Evolutionary conservation across 2,329 filamentous ascomycete species (phyloP), one percentile per base, ranked within the genome.

Genomic region (Purpureocillium lavendulum): DNA sequence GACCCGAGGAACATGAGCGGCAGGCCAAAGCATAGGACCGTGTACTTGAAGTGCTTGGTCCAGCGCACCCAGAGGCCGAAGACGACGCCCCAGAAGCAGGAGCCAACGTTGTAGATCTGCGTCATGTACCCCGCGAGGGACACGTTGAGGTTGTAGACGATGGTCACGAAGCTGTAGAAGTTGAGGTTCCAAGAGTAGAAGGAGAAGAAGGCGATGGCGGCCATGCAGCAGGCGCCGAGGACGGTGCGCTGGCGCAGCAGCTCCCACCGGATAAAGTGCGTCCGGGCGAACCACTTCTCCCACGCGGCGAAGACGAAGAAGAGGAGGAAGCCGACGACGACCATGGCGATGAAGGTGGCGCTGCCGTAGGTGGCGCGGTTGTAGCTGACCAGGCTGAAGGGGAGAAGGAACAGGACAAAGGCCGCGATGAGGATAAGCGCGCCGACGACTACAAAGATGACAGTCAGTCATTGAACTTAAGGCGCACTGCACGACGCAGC

Each of bases 381-480:
- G 38, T 58, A 62, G 14, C 61, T 55, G 12, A 64, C 65, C 15
- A 80, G 58, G 14, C 65, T 77, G 50, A 82, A 70, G 2, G 77
- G 76, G 3, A 81, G 62, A 24, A 80, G 57, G 47, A 81, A 70
- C 18, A 77, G 54, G 7, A 64, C 59, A 33, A 75, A 64, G 7
- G 69, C 72, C 7, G 54, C 58, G 24, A 66, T 60, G 48, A 76
- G 38, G 4, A 78, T 56, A 14, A 76, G 39, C 17, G 75, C 62
- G 5, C 74, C 73, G 24, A 70, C 40, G 12, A 67, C 46, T 31
- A 52, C 45, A 13, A 53, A 51, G 29, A 55, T 43, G 13, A 50
- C 39, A 26, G 21, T 26, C 5, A 26, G 21, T 26, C 21, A 5
- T 26, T 26, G 21, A 26, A 26, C 6, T 26, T 10, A 5, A 5